Percentiles rank a stretch among this genome's conserved stretches.
Evolutionary conservation across 768 basidiomycete genomes (phyloP).

Genomic region (Dacryopinax spathularia): DNA sequence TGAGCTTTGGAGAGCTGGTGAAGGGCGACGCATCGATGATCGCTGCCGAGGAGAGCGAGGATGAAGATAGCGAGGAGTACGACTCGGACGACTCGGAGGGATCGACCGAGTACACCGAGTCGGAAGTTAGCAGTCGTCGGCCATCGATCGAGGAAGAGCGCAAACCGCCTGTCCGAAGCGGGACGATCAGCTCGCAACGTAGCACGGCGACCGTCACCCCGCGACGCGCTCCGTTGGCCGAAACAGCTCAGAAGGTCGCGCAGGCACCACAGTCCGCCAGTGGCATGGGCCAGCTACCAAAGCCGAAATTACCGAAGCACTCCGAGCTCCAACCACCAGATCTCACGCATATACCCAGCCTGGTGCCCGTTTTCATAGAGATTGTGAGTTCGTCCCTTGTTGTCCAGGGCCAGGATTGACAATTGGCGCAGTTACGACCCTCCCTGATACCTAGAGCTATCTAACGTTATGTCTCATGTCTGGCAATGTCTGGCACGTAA

Average conservation of each 20-base stretch:
- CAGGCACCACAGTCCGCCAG: not conserved
- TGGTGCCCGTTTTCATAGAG: slow-evolving; percentile 83
- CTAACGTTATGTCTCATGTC: not conserved
- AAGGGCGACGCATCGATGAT: slow-evolving; percentile 67
- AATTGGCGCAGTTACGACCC: not conserved
- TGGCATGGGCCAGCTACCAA: not conserved
- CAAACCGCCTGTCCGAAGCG: not conserved
- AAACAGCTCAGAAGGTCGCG: not conserved
- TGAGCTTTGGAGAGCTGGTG: slow-evolving; percentile 68
- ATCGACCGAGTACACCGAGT: slow-evolving; percentile 15
- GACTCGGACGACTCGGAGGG: slow-evolving; percentile 20
- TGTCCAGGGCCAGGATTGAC: not conserved
- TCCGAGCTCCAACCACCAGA: slow-evolving; percentile 55
- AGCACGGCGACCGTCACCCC: not conserved
- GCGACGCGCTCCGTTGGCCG: slow-evolving; percentile 1
- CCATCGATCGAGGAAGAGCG: slow-evolving; percentile 7
- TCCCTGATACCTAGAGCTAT: slow-evolving; percentile 2
- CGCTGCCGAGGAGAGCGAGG: slow-evolving; percentile 46
- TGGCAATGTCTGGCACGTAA: not conserved
- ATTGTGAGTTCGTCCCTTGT: slow-evolving; percentile 42
- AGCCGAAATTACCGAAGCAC: slow-evolving; percentile 27
- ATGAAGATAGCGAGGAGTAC: slow-evolving; percentile 22
- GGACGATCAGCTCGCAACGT: not conserved
- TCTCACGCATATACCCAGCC: slow-evolving; percentile 56
- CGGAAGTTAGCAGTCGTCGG: slow-evolving; percentile 21